These are phyloP conservation scores for Geranium rotundifolium DNA, from an alignment of 345 rosid species.

Conservation along the genomic window DNA sequence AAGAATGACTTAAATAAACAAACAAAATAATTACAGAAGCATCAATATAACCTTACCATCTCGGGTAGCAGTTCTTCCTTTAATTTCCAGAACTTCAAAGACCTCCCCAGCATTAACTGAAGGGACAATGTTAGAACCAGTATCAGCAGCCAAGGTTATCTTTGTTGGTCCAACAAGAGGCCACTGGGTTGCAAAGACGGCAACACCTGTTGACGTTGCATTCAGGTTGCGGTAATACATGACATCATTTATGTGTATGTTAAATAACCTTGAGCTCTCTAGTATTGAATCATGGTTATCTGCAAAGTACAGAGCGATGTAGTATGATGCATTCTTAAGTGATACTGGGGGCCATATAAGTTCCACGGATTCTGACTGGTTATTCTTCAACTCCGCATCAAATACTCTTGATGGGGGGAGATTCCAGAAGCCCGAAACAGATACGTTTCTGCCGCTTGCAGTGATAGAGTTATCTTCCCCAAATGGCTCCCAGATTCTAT, in stretches of 20 bases:
- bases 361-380: conserved; percentile 29
- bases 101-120: conserved; percentile 75
- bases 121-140: conserved; percentile 45
- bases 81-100: conserved; percentile 39
- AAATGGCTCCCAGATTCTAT: conserved; percentile 73
- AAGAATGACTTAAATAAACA: conserved; percentile 1
- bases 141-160: conserved; percentile 40
- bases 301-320: conserved; percentile 76
- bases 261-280: conserved; percentile 31
- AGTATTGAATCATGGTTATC: conserved; percentile 31
- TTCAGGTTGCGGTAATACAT: conserved; percentile 46
- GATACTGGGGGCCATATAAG: conserved; percentile 58
- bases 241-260: conserved; percentile 47
- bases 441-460: conserved; percentile 35
- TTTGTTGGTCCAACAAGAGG: conserved; percentile 57
- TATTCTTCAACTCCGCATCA: conserved; percentile 43
- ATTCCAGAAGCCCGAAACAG: conserved; percentile 85
- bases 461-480: conserved; percentile 14
- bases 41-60: conserved; percentile 46
- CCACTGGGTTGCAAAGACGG: conserved; percentile 53
- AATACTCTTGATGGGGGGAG: conserved; percentile 69
- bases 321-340: conserved; percentile 32
- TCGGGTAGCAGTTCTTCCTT: conserved; percentile 60
- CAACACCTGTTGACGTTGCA: conserved; percentile 47
- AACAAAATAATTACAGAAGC: not conserved